These are phyloP conservation scores for Sporothrix protearum DNA, from an alignment of 2,329 filamentous ascomycete genomes.

Conservation along the genomic window DNA sequence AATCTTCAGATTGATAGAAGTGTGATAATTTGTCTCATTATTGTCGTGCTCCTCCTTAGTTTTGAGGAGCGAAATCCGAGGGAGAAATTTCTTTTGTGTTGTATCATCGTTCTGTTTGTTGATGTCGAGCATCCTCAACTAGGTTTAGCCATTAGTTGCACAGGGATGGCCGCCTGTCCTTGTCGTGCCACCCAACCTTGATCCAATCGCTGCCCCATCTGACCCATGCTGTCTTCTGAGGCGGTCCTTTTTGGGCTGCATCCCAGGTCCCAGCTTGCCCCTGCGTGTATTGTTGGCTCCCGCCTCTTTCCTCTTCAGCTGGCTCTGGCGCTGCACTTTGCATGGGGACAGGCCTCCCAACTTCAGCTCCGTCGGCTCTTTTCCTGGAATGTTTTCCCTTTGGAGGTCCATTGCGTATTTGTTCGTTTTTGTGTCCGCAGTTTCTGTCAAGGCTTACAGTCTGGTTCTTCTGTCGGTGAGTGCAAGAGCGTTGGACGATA, in stretches of 20 bases:
- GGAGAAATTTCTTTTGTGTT: too few relatives aligned
- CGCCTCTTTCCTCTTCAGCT: constrained; percentile 11
- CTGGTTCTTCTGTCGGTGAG: not conserved
- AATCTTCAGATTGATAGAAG: not conserved
- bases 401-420: not conserved
- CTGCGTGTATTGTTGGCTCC: not conserved
- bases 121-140: not conserved
- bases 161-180: not conserved
- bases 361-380: not conserved
- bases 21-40: not conserved
- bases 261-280: constrained; percentile 1
- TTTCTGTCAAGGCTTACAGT: not conserved
- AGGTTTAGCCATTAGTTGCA: not conserved
- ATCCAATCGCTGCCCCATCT: not conserved
- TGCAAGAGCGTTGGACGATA: not conserved
- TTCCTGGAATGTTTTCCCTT: not conserved
- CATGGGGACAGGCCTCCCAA: not conserved
- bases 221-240: not conserved
- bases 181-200: not conserved
- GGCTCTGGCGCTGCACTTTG: not conserved
- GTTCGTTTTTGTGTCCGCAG: not conserved
- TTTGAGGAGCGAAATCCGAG: not conserved
- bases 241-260: not conserved
- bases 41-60: not conserved
- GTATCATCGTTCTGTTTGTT: not conserved